These are phyloP conservation scores for Flaveria bidentis DNA, from an alignment of 129 eudicot species.

Conservation along the genomic window DNA sequence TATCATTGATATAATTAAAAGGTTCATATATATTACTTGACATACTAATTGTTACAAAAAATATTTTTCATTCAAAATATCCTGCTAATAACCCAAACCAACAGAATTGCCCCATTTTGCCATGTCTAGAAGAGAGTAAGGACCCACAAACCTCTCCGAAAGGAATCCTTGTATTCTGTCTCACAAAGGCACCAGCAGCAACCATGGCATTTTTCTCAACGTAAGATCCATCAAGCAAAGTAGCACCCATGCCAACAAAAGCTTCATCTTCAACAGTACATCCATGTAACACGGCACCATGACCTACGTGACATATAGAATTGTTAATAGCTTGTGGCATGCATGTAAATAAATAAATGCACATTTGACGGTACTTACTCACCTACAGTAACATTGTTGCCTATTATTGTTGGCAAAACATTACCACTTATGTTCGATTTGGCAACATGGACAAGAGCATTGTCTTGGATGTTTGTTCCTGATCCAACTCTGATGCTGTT, in stretches of 20 bases:
- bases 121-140: neutral
- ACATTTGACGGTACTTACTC: conserved; percentile 31
- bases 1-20: neutral
- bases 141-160: conserved; percentile 68
- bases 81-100: neutral
- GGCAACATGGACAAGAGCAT: conserved; percentile 95
- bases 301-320: conserved; percentile 48
- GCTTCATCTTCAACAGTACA: conserved; percentile 92
- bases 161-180: conserved; percentile 83
- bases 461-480: conserved; percentile 92
- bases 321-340: conserved; percentile 21
- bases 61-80: neutral
- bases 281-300: conserved; percentile 87
- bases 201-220: conserved; percentile 93
- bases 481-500: conserved; percentile 85
- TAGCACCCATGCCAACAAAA: conserved; percentile 96
- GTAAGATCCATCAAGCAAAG: conserved; percentile 79
- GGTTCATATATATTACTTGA: neutral
- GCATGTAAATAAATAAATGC: conserved; percentile 8
- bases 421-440: conserved; percentile 84
- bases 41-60: neutral
- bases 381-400: conserved; percentile 96
- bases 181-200: conserved; percentile 92
- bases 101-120: neutral
- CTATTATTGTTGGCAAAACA: conserved; percentile 81